Evolutionary conservation across 495 filamentous ascomycete species (phyloP), one percentile per base, ranked within the genome.

Genomic region (Hyaloscypha finlandica): DNA sequence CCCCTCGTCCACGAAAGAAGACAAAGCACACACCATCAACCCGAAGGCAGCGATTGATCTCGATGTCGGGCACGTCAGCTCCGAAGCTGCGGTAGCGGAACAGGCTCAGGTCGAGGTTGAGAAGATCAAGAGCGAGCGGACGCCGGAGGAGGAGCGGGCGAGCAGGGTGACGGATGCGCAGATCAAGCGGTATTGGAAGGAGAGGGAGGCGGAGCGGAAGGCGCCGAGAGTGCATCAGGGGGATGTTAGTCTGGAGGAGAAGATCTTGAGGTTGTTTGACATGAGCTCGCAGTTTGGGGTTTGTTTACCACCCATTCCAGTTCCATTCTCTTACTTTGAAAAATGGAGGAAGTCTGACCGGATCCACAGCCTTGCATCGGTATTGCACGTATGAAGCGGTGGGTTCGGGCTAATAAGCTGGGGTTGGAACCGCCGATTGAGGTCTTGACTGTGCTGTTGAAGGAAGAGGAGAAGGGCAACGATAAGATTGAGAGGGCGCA

Each of bases 271-370:
- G 68, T 89, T 96, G 72, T 99, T 92, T 77, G 95, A 99, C 75
- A 86, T 96, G 51, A 92, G 86, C 59, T 88, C 81, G 67, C 91
- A 96, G 75, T 99, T 91, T 77, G 95, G 95, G 66, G 93, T 96
- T 85, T 76, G 91, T 88, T 20, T 62, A 62, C 31, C 35, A 37
- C 56, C 32, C 1, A 25, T 54, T 19, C 25, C 42, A 54, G 29
- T 57, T 42, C n/a, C 25, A 25, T 12, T 11, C 39, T 14, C 11
- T 20, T 29, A 31, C 22, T 59, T 19, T 58, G n/a, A 33, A 19
- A 8, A 37, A 32, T 58, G 22, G 22, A 61, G 3, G 2, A 20
- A 42, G 16, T 6, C 54, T 57, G 20, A 56, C 45, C 52, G 33
- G 30, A 42, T n/a, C 29, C 29, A 59, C 74, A 97, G 92, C 96